phyloP scores from a whole-genome alignment of 306 rosid species.

The Gastrolobium villosum region DNA sequence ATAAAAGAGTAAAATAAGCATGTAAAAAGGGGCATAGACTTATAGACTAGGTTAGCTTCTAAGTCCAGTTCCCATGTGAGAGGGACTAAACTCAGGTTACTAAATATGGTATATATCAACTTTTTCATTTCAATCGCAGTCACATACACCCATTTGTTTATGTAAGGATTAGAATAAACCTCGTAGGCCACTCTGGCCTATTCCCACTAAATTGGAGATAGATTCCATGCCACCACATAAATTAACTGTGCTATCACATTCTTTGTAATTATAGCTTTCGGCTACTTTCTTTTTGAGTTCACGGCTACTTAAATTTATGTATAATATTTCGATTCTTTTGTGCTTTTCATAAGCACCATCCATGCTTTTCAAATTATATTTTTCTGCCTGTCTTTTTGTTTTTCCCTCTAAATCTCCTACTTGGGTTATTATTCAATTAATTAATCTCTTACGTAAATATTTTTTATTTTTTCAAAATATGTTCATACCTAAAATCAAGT shows the following conservation, averaged over 20 bases:
- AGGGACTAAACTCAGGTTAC: slow-evolving; percentile 54
- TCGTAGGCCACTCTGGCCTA: neutral
- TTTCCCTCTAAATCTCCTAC: neutral
- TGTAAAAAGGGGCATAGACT: neutral
- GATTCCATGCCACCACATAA: slow-evolving; percentile 42
- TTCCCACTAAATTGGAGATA: slow-evolving; percentile 57
- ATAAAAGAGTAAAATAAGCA: neutral
- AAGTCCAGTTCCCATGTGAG: slow-evolving; percentile 58
- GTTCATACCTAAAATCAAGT: too few relatives aligned
- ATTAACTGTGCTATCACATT: slow-evolving; percentile 16
- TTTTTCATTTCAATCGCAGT: slow-evolving; percentile 33
- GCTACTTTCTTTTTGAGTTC: slow-evolving; percentile 42
- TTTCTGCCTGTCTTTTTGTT: neutral
- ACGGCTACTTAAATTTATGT: neutral
- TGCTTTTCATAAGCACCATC: neutral
- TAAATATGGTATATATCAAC: slow-evolving; percentile 47
- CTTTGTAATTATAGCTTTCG: slow-evolving; percentile 49
- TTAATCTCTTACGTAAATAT: neutral
- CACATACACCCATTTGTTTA: neutral
- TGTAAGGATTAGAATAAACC: neutral
- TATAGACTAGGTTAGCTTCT: slow-evolving; percentile 48
- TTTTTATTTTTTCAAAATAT: too few relatives aligned
- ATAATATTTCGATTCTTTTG: neutral
- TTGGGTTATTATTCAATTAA: neutral
- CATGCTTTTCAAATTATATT: neutral